These are phyloP conservation scores for Lupinus albus DNA, from an alignment of 306 rosid species.

Conservation along the genomic window DNA sequence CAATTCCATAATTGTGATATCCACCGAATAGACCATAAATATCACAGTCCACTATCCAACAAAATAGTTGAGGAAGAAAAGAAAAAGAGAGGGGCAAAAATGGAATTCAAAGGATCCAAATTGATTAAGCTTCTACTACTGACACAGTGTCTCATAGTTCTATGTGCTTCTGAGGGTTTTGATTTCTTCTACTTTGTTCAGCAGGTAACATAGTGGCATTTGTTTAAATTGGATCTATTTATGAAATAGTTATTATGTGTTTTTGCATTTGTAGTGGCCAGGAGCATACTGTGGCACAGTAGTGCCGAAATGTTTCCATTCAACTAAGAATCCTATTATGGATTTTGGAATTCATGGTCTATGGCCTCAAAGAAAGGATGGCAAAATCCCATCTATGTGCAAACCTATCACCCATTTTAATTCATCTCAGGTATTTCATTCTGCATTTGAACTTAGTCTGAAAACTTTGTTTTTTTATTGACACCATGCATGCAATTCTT, in stretches of 20 bases:
- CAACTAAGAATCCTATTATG: conserved; percentile 65
- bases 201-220: conserved; percentile 51
- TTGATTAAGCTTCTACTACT: conserved; percentile 52
- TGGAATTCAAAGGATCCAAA: conserved; percentile 43
- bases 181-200: conserved; percentile 90
- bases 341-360: conserved; percentile 85
- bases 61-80: not conserved
- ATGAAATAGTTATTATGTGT: not conserved
- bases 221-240: not conserved
- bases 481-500: not conserved
- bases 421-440: conserved; percentile 51
- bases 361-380: conserved; percentile 76
- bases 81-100: conserved; percentile 10
- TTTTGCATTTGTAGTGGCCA: conserved; percentile 69
- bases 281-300: conserved; percentile 81
- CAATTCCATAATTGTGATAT: conserved; percentile 16
- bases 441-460: not conserved
- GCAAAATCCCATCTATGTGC: conserved; percentile 72
- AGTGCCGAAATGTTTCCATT: conserved; percentile 89
- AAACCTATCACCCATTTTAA: conserved; percentile 58
- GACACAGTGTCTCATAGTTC: conserved; percentile 44
- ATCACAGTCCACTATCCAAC: not conserved
- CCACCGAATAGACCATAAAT: not conserved
- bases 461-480: conserved; percentile 9
- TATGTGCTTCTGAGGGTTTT: conserved; percentile 55